A percentile compares a stretch with the other conserved stretches of the same genome.
Evolutionary conservation across 2,329 filamentous ascomycete genomes (phyloP).

Genomic region (Colletotrichum viniferum): DNA sequence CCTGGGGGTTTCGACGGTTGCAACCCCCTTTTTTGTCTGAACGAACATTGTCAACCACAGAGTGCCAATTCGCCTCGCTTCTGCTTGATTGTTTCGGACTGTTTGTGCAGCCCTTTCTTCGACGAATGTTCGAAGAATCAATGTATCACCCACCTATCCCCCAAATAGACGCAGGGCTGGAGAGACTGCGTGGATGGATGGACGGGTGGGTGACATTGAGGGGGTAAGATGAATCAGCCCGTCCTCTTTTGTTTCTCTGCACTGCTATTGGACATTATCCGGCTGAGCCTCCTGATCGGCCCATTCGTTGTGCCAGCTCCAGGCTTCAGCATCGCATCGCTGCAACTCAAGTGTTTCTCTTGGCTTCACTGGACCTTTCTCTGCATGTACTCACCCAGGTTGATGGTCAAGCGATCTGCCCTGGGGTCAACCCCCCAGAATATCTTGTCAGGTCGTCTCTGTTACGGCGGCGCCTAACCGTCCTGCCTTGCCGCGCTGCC

Average conservation of each 20-base stretch:
- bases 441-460: not conserved
- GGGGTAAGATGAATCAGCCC: not conserved
- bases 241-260: not conserved
- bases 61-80: not conserved
- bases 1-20: not conserved
- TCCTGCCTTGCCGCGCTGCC: not conserved
- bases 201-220: not conserved
- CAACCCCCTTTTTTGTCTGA: not conserved
- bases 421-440: not conserved
- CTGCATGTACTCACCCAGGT: not conserved
- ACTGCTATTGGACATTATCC: not conserved
- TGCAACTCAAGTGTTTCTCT: not conserved
- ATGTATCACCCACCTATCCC: not conserved
- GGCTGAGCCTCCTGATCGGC: constrained; percentile 1
- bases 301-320: not conserved
- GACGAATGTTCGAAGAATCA: not conserved
- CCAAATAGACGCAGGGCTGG: not conserved
- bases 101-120: not conserved
- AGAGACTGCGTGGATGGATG: not conserved
- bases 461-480: not conserved
- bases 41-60: not conserved
- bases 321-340: constrained; percentile 17
- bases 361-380: not conserved
- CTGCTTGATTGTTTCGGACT: not conserved
- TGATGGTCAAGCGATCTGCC: not conserved